Evolutionary conservation across 306 rosid species (phyloP), one percentile per base, ranked within the genome.

Genomic region (Citrullus colocynthis): DNA sequence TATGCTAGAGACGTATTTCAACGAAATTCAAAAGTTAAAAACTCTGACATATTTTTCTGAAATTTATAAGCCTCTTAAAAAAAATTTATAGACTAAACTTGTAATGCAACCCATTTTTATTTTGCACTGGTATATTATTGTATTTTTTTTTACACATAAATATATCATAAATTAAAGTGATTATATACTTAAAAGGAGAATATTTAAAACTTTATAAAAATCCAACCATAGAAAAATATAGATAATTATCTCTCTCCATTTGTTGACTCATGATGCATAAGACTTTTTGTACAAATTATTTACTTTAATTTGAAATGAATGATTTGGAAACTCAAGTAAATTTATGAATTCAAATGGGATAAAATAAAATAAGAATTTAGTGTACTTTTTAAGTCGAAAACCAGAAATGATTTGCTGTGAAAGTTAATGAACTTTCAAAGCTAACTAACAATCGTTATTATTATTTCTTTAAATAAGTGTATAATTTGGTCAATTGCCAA

Each of bases 401-500:
- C 41, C 37, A 61, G 18, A 61, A 48, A 69, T 69, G 18, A 69
- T 69, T 69, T 69, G n/a, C n/a, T 69, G 55, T 69, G 55, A 69
- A 42, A 69, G 57, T 45, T 70, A 24, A 70, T 70, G 75, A 66
- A 70, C 57, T 44, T 70, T 7, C 75, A 70, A 70, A 20, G 55
- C 57, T 15, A 70, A 45, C 57, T 45, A 70, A 70, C 30, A 2
- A 21, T 66, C 8, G 0, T 66, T 17, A 15, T 20, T 39, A 9
- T 32, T 7, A 4, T 61, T 30, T 34, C 28, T 34, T 14, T 16
- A 64, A 64, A 2, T 30, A 66, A 39, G 32, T 18, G 5, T 41
- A 67, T 69, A 69, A 42, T 6, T 69, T 69, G 55, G 75, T 69
- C 52, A 69, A 69, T 17, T 69, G 75, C 75, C 55, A 41, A 20